phyloP scores from a whole-genome alignment of 164 flowering plant species.

The Buxus sempervirens region DNA sequence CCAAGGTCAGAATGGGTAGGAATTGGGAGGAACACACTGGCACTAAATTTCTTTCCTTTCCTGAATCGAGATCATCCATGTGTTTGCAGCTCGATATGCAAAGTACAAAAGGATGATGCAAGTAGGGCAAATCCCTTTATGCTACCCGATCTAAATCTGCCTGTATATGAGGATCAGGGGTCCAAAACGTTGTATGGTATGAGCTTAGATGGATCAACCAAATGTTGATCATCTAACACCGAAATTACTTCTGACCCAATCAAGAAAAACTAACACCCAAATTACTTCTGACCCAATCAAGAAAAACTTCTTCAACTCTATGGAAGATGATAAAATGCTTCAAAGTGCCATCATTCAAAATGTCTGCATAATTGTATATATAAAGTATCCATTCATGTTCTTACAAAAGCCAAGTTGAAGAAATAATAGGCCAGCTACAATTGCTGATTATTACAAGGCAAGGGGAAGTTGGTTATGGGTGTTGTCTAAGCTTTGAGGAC shows the following conservation, averaged over 20 bases:
- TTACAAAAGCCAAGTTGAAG: slow-evolving; percentile 1
- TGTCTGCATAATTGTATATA: slow-evolving; percentile 12
- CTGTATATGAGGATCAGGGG: slow-evolving; percentile 31
- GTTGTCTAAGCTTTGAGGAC: slow-evolving; percentile 10
- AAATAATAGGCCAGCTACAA: neutral
- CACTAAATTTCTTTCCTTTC: too few relatives aligned
- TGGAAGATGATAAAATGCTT: neutral
- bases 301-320: neutral
- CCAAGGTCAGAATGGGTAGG: too few relatives aligned
- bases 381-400: slow-evolving; percentile 11
- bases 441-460: slow-evolving; percentile 1
- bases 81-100: too few relatives aligned
- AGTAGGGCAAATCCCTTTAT: slow-evolving; percentile 13
- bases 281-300: neutral
- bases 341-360: too few relatives aligned
- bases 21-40: too few relatives aligned
- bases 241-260: neutral
- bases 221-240: neutral
- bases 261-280: neutral
- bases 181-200: slow-evolving; percentile 28
- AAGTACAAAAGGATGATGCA: slow-evolving; percentile 2
- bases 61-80: too few relatives aligned
- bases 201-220: slow-evolving; percentile 25
- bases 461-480: neutral
- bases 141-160: slow-evolving; percentile 61